A percentile compares a stretch with the other conserved stretches of the same genome.
These are phyloP conservation scores for Rhododendron vialii DNA, from an alignment of 148 eudicot species.

Conservation along the genomic window DNA sequence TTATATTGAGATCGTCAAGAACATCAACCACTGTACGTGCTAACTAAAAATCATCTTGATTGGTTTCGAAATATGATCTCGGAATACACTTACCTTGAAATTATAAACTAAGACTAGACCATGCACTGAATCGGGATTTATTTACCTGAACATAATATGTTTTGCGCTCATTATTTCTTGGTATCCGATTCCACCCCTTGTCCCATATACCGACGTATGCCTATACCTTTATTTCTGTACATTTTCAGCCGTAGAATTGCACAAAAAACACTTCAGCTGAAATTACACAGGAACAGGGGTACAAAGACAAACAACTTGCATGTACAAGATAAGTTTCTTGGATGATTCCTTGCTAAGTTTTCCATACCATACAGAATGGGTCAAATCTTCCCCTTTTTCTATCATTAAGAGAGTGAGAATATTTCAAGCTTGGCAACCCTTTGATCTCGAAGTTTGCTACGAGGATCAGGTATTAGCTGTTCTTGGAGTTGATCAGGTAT, in stretches of 20 bases:
- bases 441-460: background rate
- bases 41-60: background rate
- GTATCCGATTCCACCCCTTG: background rate
- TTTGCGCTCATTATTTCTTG: background rate
- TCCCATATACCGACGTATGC: background rate
- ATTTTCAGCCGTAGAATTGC: background rate
- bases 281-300: background rate
- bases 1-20: no score
- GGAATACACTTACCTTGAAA: background rate
- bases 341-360: background rate
- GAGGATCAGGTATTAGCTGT: background rate
- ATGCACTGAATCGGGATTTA: background rate
- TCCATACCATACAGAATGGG: background rate
- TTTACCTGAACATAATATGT: background rate
- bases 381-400: background rate
- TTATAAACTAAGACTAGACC: background rate
- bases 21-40: no score
- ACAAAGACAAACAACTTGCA: background rate
- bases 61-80: background rate
- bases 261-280: background rate
- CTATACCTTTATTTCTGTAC: no score
- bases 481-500: no score
- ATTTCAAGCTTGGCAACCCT: background rate
- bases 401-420: background rate
- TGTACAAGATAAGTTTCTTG: background rate